Base-by-base conservation (phyloP, 768 basidiomycete species). In the Naganishia antarctica region DNA sequence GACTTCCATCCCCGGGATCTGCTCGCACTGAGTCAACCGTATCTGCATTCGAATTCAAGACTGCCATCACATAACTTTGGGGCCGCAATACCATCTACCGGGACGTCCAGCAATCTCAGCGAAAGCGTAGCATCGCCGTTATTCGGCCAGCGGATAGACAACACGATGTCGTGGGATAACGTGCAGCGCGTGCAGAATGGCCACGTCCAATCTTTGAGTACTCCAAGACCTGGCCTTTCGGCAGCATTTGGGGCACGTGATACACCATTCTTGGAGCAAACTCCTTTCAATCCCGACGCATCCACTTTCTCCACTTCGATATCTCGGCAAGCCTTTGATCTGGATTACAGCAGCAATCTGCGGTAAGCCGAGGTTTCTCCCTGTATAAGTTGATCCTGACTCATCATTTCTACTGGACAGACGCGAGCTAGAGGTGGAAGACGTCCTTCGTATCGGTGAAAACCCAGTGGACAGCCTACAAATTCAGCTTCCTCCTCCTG, bases 331-430 rank as follows among this genome's bases (percentile, higher is more conserved):
- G 60, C 65, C 28, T 66, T 50, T 50, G 65, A 66, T 60, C 34
- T 66, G 31, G 61, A 66, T 58, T 66, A 66, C 51, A 66, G 60
- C 43, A 66, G 65, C 32, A 60, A 49, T 15, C 48, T 66, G 12
- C 41, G 65, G 65, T 60, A 37, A 37, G 63, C 53, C 13, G 21
- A 26, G 11, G 26, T 18, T 31, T n/a, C 1, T 21, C 2, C n/a
- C 1, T 18, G 15, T 28, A 25, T 12, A 53, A 18, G 3, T 29
- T 12, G n/a, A n/a, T 28, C 4, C n/a, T 11, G 8, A 6, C 34
- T 45, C 11, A 28, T n/a, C 32, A 11, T 12, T 25, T 28, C 16
- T 46, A 15, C 57, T 26, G 31, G 28, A 12, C 32, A 64, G 63
- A 34, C 58, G 64, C 0, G 61, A 45, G 23, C 47, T 46, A 28